Evolutionary conservation across 2,329 filamentous ascomycete genomes (phyloP).

Genomic region (Ophiocordyceps camponoti-leonardi): DNA sequence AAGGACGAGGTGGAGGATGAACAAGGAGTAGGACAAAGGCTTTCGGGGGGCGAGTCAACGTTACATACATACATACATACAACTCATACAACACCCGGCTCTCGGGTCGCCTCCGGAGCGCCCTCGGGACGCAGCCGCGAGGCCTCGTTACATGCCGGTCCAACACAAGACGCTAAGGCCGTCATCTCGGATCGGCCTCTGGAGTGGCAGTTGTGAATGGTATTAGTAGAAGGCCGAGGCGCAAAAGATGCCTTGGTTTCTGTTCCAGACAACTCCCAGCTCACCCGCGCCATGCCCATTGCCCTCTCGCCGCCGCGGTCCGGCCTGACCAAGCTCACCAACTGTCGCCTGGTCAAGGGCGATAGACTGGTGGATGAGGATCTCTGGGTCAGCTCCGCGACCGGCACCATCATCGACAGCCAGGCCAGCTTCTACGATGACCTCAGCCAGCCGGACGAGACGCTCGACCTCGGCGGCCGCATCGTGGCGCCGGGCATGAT

Average conservation of each 20-base stretch:
- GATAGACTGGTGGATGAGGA: slow-evolving; percentile 55
- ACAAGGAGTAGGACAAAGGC: neutral
- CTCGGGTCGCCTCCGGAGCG: neutral
- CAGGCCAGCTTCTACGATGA: slow-evolving; percentile 52
- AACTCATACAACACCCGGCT: neutral
- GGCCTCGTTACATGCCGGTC: neutral
- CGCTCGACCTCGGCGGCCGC: slow-evolving; percentile 64
- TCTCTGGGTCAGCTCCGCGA: slow-evolving; percentile 72
- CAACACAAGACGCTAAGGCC: neutral
- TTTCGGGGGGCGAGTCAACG: slow-evolving; percentile 3
- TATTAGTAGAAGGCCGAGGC: neutral
- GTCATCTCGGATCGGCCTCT: neutral
- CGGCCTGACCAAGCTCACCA: slow-evolving; percentile 73
- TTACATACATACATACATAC: no score
- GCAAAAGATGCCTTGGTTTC: neutral
- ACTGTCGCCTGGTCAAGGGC: slow-evolving; percentile 61
- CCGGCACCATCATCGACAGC: slow-evolving; percentile 65
- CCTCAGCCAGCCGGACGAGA: slow-evolving; percentile 50
- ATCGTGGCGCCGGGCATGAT: slow-evolving; percentile 78
- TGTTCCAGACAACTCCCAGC: neutral
- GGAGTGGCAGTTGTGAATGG: neutral
- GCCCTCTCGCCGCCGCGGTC: slow-evolving; percentile 24
- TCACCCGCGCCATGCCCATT: slow-evolving; percentile 24
- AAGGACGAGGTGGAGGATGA: no score
- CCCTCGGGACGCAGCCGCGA: neutral